These are phyloP conservation scores for Verbena officinalis DNA, from an alignment of 257 asterid species.

Conservation along the genomic window DNA sequence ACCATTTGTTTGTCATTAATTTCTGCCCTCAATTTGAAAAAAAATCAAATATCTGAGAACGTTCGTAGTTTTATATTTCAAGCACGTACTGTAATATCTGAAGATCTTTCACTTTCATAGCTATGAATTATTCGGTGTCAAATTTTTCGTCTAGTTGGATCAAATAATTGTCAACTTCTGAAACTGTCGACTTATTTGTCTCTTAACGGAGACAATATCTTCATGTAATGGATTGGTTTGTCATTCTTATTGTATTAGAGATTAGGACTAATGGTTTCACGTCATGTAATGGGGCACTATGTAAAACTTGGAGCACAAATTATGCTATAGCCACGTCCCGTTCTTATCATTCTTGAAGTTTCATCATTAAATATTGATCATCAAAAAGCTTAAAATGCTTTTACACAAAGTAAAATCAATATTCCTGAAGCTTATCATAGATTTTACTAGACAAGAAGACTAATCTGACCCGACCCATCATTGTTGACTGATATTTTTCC, in stretches of 20 bases:
- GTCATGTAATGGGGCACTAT: neutral
- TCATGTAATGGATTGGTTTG: neutral
- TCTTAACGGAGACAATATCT: neutral
- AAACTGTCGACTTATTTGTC: neutral
- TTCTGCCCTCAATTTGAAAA: neutral
- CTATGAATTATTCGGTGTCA: neutral
- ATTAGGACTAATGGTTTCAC: neutral
- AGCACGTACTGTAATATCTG: neutral
- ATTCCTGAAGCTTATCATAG: slow-evolving; percentile 20
- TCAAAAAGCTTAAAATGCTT: slow-evolving; percentile 26
- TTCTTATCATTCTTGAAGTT: neutral
- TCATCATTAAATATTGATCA: neutral
- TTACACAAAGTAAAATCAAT: slow-evolving; percentile 23
- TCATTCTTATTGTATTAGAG: slow-evolving; percentile 1
- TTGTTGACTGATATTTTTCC: slow-evolving; percentile 14
- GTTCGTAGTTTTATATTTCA: neutral
- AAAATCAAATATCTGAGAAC: neutral
- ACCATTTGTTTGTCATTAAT: neutral
- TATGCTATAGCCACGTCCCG: neutral
- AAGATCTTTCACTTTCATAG: neutral
- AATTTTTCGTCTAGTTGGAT: neutral
- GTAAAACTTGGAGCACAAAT: neutral
- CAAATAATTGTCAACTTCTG: neutral
- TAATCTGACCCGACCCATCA: neutral
- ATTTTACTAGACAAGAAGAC: slow-evolving; percentile 15